phyloP scores from a whole-genome alignment of 257 asterid genomes.

The Gentiana dahurica region DNA sequence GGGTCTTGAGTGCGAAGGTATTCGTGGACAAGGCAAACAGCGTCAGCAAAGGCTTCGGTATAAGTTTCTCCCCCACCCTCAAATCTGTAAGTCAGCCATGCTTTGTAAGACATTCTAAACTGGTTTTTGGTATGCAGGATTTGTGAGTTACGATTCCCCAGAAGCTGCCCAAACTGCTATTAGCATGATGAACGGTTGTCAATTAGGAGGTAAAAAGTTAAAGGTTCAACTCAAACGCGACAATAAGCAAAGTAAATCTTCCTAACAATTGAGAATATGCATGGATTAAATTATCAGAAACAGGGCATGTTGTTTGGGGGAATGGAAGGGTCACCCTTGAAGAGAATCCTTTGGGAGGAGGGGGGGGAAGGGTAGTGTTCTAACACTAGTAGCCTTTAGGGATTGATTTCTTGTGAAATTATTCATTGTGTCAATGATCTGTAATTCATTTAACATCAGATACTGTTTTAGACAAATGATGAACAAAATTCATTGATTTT shows the following conservation, averaged over 20 bases:
- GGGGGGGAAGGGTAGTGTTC: no score
- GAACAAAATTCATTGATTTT: no score
- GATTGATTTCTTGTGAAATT: no score
- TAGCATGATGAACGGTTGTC: constrained; percentile 72
- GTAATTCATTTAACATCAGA: no score
- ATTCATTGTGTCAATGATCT: no score
- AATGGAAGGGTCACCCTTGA: no score
- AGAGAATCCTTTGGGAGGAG: no score
- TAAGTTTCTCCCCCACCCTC: not conserved
- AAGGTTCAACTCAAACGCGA: constrained; percentile 94
- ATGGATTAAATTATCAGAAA: no score
- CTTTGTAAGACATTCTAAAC: constrained; percentile 6
- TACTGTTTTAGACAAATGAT: no score
- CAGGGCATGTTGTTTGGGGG: no score
- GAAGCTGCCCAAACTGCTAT: constrained; percentile 81
- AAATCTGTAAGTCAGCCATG: constrained; percentile 4
- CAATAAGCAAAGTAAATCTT: constrained; percentile 51
- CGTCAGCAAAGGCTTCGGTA: constrained; percentile 96
- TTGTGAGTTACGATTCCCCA: constrained; percentile 86
- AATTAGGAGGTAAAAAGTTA: constrained; percentile 81
- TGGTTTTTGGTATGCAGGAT: constrained; percentile 44
- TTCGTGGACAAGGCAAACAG: constrained; percentile 84
- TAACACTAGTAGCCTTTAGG: no score
- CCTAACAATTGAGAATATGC: no score
- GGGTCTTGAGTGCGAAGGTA: constrained; percentile 90